phyloP scores from a whole-genome alignment of 148 eudicot genomes.

The Dysphania ambrosioides region DNA sequence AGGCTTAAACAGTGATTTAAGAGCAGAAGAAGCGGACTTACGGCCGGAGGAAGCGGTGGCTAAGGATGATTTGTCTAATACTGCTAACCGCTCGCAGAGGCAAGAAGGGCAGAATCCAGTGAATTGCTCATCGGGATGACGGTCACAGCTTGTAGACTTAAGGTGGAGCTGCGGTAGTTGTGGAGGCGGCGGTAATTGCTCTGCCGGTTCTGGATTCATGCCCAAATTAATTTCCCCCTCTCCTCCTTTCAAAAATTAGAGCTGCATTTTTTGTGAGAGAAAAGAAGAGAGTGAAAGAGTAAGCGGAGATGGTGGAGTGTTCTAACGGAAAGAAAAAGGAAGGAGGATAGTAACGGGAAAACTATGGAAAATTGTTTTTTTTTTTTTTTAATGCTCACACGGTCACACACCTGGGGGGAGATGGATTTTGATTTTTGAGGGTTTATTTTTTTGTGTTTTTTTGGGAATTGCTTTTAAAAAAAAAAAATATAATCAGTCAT shows the following conservation, averaged over 20 bases:
- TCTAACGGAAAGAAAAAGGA: slow-evolving; percentile 1
- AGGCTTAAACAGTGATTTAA: slow-evolving; percentile 29
- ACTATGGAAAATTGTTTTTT: slow-evolving; percentile 13
- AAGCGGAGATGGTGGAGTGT: background rate
- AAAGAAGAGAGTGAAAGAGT: slow-evolving; percentile 4
- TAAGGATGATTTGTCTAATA: slow-evolving; percentile 47
- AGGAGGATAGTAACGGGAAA: slow-evolving; percentile 25
- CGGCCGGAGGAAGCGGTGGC: slow-evolving; percentile 40
- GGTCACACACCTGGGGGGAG: background rate
- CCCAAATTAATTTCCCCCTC: slow-evolving; percentile 12
- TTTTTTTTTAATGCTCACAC: slow-evolving; percentile 1
- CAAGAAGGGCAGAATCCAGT: slow-evolving; percentile 91
- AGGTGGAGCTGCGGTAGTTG: slow-evolving; percentile 57
- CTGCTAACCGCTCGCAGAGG: slow-evolving; percentile 76
- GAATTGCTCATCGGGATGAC: slow-evolving; percentile 76
- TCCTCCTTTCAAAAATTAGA: slow-evolving; percentile 18
- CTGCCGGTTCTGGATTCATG: slow-evolving; percentile 57
- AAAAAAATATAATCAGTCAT: no score
- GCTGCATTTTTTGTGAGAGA: background rate
- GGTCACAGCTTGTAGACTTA: slow-evolving; percentile 69
- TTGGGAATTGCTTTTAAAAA: background rate
- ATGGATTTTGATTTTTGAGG: no score
- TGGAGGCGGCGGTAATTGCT: slow-evolving; percentile 59
- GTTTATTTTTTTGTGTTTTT: background rate
- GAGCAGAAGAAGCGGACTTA: slow-evolving; percentile 37